These are phyloP conservation scores for Leptographium galeiforme DNA, from an alignment of 2,329 filamentous ascomycete species.

Conservation along the genomic window DNA sequence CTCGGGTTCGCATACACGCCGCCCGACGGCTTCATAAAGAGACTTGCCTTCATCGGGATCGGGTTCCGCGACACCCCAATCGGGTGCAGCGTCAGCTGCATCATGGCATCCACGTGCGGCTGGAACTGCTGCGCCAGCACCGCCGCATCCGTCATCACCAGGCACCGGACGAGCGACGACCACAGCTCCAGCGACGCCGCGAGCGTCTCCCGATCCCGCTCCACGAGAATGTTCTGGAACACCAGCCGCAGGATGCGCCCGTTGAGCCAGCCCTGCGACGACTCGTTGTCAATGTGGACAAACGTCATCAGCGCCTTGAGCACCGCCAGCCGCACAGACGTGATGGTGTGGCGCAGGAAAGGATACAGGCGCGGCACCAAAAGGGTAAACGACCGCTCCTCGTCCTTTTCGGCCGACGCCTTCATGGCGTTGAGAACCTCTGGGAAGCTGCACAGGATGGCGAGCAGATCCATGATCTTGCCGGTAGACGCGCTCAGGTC, in stretches of 20 bases:
- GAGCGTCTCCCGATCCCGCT: constrained; percentile 73
- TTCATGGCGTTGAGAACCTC: constrained; percentile 93
- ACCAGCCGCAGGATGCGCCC: constrained; percentile 77
- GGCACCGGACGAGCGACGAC: constrained; percentile 58
- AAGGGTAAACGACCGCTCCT: constrained; percentile 80
- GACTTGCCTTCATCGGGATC: constrained; percentile 75
- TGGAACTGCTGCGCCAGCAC: constrained; percentile 61
- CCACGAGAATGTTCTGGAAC: constrained; percentile 91
- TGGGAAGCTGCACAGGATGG: constrained; percentile 88
- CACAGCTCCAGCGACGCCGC: constrained; percentile 78
- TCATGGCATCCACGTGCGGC: constrained; percentile 63
- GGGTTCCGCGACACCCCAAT: constrained; percentile 86
- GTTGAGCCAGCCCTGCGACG: constrained; percentile 83
- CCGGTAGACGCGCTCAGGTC: constrained; percentile 95
- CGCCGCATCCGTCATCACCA: constrained; percentile 46
- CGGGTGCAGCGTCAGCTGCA: constrained; percentile 75
- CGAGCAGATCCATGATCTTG: constrained; percentile 94
- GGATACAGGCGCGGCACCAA: constrained; percentile 89
- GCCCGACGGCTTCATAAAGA: constrained; percentile 91
- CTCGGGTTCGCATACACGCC: constrained; percentile 53
- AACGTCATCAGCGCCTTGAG: constrained; percentile 89
- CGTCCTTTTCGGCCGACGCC: constrained; percentile 65
- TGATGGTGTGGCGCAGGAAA: constrained; percentile 93
- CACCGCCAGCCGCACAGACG: constrained; percentile 84
- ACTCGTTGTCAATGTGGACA: constrained; percentile 66